Evolutionary conservation across 495 filamentous ascomycete species (phyloP).

Genomic region (Aspergillus steynii): DNA sequence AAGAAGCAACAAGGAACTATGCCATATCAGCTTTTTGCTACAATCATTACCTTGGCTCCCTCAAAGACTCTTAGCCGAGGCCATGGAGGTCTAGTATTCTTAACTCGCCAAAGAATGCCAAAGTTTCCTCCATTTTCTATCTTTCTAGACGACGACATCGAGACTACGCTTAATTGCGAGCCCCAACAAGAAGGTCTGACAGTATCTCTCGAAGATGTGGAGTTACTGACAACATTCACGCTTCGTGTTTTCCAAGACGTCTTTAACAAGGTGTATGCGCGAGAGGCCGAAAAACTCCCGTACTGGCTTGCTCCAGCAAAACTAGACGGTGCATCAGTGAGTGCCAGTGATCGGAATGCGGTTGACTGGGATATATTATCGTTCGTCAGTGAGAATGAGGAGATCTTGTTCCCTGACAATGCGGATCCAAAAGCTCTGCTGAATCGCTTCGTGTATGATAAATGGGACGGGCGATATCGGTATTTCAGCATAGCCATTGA

Average conservation of each 20-base stretch:
- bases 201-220: slow-evolving; percentile 40
- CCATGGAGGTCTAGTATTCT: slow-evolving; percentile 66
- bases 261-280: slow-evolving; percentile 82
- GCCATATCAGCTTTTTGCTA: slow-evolving; percentile 62
- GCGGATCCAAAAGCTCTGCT: slow-evolving; percentile 57
- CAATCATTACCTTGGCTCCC: slow-evolving; percentile 60
- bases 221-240: slow-evolving; percentile 66
- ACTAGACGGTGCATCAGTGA: background rate
- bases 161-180: slow-evolving; percentile 55
- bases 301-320: slow-evolving; percentile 80
- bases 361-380: slow-evolving; percentile 69
- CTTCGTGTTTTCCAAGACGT: slow-evolving; percentile 78
- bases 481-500: slow-evolving; percentile 46
- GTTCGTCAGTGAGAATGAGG: slow-evolving; percentile 50
- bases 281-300: slow-evolving; percentile 61
- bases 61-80: slow-evolving; percentile 58
- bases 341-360: slow-evolving; percentile 29
- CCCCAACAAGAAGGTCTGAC: slow-evolving; percentile 41
- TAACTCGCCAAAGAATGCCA: slow-evolving; percentile 69
- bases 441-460: slow-evolving; percentile 71
- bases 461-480: slow-evolving; percentile 63
- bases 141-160: slow-evolving; percentile 61
- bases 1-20: slow-evolving; percentile 45
- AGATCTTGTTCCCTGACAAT: slow-evolving; percentile 55
- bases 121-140: slow-evolving; percentile 67